Base-by-base conservation (phyloP, 2,329 filamentous ascomycete species). In the Botryotinia narcissicola region DNA sequence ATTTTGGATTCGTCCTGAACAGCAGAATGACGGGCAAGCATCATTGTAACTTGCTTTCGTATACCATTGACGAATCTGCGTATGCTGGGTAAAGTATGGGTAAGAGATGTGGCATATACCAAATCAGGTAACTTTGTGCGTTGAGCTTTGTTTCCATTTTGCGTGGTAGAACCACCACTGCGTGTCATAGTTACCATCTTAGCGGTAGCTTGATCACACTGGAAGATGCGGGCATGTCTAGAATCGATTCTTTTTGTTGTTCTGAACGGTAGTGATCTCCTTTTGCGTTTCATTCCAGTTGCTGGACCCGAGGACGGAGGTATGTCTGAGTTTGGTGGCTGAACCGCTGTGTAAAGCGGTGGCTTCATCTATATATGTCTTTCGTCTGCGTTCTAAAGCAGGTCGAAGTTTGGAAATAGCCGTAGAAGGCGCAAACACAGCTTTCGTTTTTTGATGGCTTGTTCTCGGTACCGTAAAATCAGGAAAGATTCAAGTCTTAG, bases 181-280 rank as follows among this genome's bases (percentile, higher is more conserved):
- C 22, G 18, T 4, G 10, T 12, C 8, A 22, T 35, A 35, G 32
- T 35, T 4, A 12, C 25, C 18, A 2, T 7, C 29, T 5, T 9
- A 32, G 14, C 20, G 14, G 14, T 32, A 32, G 16, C 9, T 2
- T 3, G n/a, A n/a, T 51, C 48, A 51, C 12, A 16, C 25, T n/a
- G 12, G 10, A 51, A 51, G 48, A n/a, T 10, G 5, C 25, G 0
- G 25, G 25, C 25, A 51, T 4, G 48, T n/a, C 2, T n/a, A n/a
- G 14, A 0, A 14, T 51, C 0, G 25, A n/a, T n/a, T n/a, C 0
- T 16, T 2, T 3, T 51, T n/a, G 5, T 51, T 16, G 10, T 25
- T 51, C 4, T 16, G 25, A n/a, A 1, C 14, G 48, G 12, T 7
- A 6, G 1, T 16, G 14, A 12, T 51, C 25, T n/a, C 10, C 2